Conservation (phyloP, 352 stramenopile genomes). For the Pythium aphanidermatum region DNA sequence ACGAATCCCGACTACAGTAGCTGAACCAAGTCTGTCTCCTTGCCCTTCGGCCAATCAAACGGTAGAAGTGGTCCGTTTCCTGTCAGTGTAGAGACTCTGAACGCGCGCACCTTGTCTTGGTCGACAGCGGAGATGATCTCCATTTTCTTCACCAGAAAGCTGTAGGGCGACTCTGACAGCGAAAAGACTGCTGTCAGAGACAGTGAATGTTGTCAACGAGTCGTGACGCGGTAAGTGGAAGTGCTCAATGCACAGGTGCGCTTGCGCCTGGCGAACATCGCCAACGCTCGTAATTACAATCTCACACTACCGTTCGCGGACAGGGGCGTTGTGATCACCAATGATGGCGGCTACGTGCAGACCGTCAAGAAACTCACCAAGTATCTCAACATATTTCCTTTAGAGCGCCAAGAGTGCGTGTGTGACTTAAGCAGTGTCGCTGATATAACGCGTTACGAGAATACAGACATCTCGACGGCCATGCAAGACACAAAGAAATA, state of each 20-base stretch:
- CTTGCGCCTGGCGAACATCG: slow-evolving; percentile 48
- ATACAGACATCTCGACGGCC: slow-evolving; percentile 36
- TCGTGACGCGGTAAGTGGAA: slow-evolving; percentile 64
- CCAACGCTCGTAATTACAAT: slow-evolving; percentile 74
- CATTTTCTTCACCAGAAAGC: too few relatives aligned
- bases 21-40: too few relatives aligned
- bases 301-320: slow-evolving; percentile 56
- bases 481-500: slow-evolving; percentile 32
- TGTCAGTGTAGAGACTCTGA: too few relatives aligned
- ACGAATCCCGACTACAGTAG: too few relatives aligned
- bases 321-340: slow-evolving; percentile 56
- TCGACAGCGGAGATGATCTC: too few relatives aligned
- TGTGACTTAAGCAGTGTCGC: slow-evolving; percentile 44
- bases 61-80: too few relatives aligned
- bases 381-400: slow-evolving; percentile 44
- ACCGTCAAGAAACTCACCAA: slow-evolving; percentile 15
- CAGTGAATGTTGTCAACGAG: slow-evolving; percentile 61
- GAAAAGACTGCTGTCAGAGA: too few relatives aligned
- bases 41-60: too few relatives aligned
- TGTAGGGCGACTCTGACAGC: too few relatives aligned
- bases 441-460: slow-evolving; percentile 40
- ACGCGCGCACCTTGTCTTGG: too few relatives aligned
- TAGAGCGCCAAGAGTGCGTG: slow-evolving; percentile 50
- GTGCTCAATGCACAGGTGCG: slow-evolving; percentile 53
- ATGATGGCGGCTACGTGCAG: slow-evolving; percentile 59